phyloP scores from a whole-genome alignment of 2,329 filamentous ascomycete genomes.

The Colletotrichum liaoningense region DNA sequence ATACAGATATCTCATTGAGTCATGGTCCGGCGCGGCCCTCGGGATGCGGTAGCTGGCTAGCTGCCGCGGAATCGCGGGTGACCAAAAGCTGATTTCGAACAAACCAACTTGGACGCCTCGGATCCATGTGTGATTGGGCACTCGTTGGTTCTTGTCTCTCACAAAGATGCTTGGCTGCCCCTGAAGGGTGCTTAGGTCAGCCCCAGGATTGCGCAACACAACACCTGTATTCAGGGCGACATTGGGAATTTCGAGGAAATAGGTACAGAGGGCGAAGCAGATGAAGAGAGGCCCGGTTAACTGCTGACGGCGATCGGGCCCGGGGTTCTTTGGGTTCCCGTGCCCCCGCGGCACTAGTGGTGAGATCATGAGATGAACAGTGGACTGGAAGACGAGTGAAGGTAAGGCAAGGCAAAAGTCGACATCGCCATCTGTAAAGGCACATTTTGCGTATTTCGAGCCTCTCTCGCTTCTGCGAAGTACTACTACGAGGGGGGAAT shows the following conservation, averaged over 20 bases:
- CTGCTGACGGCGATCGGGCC: conserved; percentile 17
- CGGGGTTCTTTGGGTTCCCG: conserved; percentile 26
- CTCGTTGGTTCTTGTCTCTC: background rate
- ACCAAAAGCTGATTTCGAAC: background rate
- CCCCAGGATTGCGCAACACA: background rate
- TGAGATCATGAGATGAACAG: background rate
- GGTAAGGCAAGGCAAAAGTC: background rate
- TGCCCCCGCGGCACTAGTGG: conserved; percentile 14
- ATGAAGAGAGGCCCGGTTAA: background rate
- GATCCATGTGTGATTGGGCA: background rate
- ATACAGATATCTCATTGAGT: background rate
- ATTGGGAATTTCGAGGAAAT: background rate
- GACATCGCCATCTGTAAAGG: background rate
- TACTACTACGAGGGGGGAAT: background rate
- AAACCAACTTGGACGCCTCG: background rate
- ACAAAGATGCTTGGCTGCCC: background rate
- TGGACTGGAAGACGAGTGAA: background rate
- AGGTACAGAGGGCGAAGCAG: background rate
- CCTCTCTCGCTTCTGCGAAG: background rate
- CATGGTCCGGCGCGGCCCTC: background rate
- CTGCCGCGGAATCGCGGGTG: too few relatives aligned
- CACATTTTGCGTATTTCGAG: background rate
- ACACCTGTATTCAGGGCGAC: background rate
- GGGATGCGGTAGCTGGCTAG: background rate
- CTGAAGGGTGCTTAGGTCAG: background rate